A percentile compares a stretch with the other conserved stretches of the same genome.
Conservation (phyloP, 805 yeast genomes). For the Pichia membranifaciens region DNA sequence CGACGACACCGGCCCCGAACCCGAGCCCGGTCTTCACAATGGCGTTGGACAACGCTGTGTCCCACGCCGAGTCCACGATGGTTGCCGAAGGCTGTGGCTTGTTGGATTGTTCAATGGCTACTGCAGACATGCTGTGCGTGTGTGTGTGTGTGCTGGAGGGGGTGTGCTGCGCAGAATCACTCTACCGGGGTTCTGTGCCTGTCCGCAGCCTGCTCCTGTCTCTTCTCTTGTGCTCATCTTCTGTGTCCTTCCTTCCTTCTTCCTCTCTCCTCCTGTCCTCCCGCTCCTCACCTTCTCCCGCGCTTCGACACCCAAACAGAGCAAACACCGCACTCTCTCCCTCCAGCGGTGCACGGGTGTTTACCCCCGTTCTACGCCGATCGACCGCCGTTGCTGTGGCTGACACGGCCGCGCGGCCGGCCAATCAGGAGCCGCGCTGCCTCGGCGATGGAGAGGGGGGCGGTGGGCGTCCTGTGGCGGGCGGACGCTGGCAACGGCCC, state of each 20-base stretch:
- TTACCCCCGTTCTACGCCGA: background rate
- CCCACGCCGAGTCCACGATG: slow-evolving; percentile 57
- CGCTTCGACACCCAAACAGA: background rate
- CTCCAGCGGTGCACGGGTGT: background rate
- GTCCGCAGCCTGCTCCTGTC: too few relatives aligned
- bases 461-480: too few relatives aligned
- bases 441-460: too few relatives aligned
- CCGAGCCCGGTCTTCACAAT: slow-evolving; percentile 95
- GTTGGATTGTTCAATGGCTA: slow-evolving; percentile 5
- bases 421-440: slow-evolving; percentile 2
- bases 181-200: too few relatives aligned
- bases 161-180: too few relatives aligned
- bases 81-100: slow-evolving; percentile 22
- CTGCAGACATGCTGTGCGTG: slow-evolving; percentile 6
- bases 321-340: background rate
- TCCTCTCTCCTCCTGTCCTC: too few relatives aligned
- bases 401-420: background rate
- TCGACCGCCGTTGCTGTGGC: background rate
- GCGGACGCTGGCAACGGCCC: too few relatives aligned
- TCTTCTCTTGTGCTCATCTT: too few relatives aligned
- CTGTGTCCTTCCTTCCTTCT: too few relatives aligned
- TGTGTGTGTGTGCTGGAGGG: background rate
- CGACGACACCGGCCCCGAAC: slow-evolving; percentile 91
- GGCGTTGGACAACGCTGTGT: slow-evolving; percentile 88
- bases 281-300: background rate